phyloP scores from a whole-genome alignment of 257 asterid species.

The Perilla frutescens region DNA sequence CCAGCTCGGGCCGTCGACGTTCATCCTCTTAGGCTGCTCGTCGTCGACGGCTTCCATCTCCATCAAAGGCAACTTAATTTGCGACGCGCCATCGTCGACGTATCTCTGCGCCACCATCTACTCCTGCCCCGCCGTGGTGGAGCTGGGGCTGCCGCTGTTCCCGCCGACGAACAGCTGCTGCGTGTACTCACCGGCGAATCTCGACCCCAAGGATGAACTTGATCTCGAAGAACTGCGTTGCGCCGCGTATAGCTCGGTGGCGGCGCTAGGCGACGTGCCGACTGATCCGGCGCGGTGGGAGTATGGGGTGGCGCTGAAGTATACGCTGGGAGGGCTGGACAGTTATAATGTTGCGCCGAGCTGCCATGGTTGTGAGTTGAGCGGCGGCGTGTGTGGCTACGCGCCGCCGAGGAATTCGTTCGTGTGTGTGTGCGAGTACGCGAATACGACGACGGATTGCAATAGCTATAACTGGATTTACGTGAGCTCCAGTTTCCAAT shows the following conservation, averaged over 20 bases:
- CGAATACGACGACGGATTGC: conserved; percentile 43
- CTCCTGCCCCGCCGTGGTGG: conserved; percentile 40
- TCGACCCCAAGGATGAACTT: conserved; percentile 34
- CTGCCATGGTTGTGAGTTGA: conserved; percentile 38
- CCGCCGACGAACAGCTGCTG: conserved; percentile 39
- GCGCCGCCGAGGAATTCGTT: conserved; percentile 37
- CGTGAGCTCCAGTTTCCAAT: conserved; percentile 17
- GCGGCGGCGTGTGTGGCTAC: conserved; percentile 48
- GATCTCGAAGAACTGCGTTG: conserved; percentile 27
- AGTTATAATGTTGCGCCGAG: conserved; percentile 28
- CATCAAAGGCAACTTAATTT: neutral
- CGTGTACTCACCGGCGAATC: conserved; percentile 48
- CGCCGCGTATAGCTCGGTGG: conserved; percentile 36
- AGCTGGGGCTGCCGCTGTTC: conserved; percentile 35
- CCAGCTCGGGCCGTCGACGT: conserved; percentile 38
- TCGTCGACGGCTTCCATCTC: neutral
- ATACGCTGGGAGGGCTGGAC: conserved; percentile 40
- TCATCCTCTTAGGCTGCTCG: conserved; percentile 40
- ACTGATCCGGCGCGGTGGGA: conserved; percentile 37
- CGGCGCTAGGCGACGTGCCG: conserved; percentile 37
- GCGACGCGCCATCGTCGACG: conserved; percentile 34
- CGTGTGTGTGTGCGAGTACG: conserved; percentile 36
- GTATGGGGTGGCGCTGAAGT: conserved; percentile 43
- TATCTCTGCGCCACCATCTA: conserved; percentile 39
- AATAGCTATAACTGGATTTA: conserved; percentile 35